Evolutionary conservation across 1,284 basidiomycete genomes (phyloP).

Genomic region (Apiotrichum sp.): DNA sequence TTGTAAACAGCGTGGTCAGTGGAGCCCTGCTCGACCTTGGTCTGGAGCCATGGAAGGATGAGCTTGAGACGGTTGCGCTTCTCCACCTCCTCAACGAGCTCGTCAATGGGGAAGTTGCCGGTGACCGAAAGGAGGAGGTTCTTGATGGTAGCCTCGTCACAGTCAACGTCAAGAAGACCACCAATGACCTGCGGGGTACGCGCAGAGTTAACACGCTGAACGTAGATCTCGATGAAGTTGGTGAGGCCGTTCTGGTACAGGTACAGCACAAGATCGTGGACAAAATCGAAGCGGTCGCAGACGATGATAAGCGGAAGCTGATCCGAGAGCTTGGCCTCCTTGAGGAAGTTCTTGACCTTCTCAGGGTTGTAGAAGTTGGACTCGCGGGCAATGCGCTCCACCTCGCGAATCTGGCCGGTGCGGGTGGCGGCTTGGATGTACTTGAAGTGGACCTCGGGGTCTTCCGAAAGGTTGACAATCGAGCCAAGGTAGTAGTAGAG

Average conservation of each 20-base stretch:
- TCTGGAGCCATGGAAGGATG: constrained; percentile 94
- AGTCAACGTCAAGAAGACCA: constrained; percentile 95
- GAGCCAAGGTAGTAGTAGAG: constrained; percentile 98
- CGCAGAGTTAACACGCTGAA: constrained; percentile 95
- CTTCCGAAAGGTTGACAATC: constrained; percentile 92
- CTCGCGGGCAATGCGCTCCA: constrained; percentile 97
- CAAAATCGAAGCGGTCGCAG: constrained; percentile 99
- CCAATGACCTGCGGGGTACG: constrained; percentile 98
- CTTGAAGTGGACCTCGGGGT: constrained; percentile 99
- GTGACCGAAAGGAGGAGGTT: constrained; percentile 86
- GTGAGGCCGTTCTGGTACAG: constrained; percentile 96
- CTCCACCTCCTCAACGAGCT: constrained; percentile 95
- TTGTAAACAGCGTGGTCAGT: constrained; percentile 93
- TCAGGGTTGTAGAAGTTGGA: constrained; percentile 97
- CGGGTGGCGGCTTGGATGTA: constrained; percentile 99
- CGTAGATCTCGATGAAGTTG: constrained; percentile 99
- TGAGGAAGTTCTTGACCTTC: constrained; percentile 99
- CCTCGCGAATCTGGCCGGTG: constrained; percentile 96
- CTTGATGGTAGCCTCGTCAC: constrained; percentile 95
- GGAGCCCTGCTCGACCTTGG: constrained; percentile 82
- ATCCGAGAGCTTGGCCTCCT: constrained; percentile 93
- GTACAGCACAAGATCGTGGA: constrained; percentile 97
- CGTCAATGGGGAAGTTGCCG: constrained; percentile 95
- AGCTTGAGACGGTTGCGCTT: constrained; percentile 93
- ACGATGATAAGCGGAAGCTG: constrained; percentile 99